Conservation (phyloP, 306 rosid genomes). For the Lotus japonicus region DNA sequence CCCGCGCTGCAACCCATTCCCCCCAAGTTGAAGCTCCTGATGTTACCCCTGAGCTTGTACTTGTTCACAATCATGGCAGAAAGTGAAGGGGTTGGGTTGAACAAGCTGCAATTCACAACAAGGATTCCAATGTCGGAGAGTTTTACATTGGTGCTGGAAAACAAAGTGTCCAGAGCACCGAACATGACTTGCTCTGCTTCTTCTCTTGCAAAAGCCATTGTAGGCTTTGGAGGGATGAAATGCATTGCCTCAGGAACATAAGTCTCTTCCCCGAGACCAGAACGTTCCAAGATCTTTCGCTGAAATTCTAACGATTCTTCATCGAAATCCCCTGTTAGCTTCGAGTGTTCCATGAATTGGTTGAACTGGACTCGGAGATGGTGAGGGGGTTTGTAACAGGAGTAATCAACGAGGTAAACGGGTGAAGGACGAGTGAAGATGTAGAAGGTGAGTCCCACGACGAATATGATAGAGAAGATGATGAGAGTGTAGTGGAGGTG, state of each 20-base stretch:
- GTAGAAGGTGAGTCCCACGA: conserved; percentile 35
- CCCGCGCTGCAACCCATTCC: conserved; percentile 79
- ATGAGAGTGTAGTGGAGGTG: conserved; percentile 44
- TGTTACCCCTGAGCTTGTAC: conserved; percentile 46
- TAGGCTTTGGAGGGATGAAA: conserved; percentile 32
- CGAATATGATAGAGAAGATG: conserved; percentile 17
- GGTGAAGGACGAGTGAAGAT: conserved; percentile 47
- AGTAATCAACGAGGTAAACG: conserved; percentile 47
- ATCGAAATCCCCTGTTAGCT: conserved; percentile 37
- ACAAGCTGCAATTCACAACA: conserved; percentile 64
- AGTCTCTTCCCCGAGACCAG: conserved; percentile 56
- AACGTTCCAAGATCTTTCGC: conserved; percentile 40
- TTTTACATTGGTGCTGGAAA: conserved; percentile 25
- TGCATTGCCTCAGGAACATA: conserved; percentile 46
- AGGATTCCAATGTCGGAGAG: conserved; percentile 50
- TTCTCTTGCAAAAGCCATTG: conserved; percentile 47
- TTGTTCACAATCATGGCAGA: conserved; percentile 65
- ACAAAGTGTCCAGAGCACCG: conserved; percentile 44
- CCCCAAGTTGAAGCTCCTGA: conserved; percentile 46
- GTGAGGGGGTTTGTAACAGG: conserved; percentile 38
- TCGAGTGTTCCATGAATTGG: conserved; percentile 45
- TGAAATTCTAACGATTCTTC: conserved; percentile 50
- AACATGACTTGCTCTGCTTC: conserved; percentile 56
- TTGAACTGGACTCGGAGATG: conserved; percentile 15
- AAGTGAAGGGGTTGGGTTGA: conserved; percentile 65